Conservation (phyloP, 2,329 filamentous ascomycete species). For the Aureobasidium leucospermi region DNA sequence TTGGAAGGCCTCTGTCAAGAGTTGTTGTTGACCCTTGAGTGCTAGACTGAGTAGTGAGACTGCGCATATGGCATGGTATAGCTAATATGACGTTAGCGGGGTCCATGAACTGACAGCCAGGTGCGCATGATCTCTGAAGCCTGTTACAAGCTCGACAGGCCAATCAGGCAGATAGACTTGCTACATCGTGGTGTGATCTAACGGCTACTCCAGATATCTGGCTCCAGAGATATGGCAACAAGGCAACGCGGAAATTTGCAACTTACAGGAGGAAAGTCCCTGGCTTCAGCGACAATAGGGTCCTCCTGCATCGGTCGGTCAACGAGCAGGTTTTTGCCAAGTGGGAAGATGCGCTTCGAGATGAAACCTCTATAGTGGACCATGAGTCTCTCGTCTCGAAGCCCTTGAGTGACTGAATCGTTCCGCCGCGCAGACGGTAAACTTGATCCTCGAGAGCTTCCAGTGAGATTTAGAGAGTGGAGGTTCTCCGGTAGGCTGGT, state of each 20-base stretch:
- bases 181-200: neutral
- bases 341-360: slow-evolving; percentile 15
- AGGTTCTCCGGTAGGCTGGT: slow-evolving; percentile 15
- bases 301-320: slow-evolving; percentile 8
- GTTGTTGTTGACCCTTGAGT: slow-evolving; percentile 37
- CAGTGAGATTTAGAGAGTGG: slow-evolving; percentile 12
- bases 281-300: slow-evolving; percentile 30
- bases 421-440: neutral
- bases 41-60: slow-evolving; percentile 48
- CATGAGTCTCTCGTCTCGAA: slow-evolving; percentile 16
- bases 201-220: neutral
- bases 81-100: slow-evolving; percentile 28
- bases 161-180: too few species aligned
- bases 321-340: slow-evolving; percentile 6
- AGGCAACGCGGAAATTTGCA: neutral
- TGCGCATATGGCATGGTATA: slow-evolving; percentile 52
- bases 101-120: neutral
- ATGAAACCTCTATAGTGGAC: slow-evolving; percentile 17
- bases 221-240: neutral
- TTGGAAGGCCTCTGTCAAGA: slow-evolving; percentile 41
- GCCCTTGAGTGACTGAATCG: slow-evolving; percentile 8
- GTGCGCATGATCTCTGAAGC: neutral
- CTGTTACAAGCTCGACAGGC: neutral
- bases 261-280: slow-evolving; percentile 45
- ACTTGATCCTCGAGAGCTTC: neutral